Evolutionary conservation across 306 rosid genomes (phyloP).

Genomic region (Citrullus mucosospermus): DNA sequence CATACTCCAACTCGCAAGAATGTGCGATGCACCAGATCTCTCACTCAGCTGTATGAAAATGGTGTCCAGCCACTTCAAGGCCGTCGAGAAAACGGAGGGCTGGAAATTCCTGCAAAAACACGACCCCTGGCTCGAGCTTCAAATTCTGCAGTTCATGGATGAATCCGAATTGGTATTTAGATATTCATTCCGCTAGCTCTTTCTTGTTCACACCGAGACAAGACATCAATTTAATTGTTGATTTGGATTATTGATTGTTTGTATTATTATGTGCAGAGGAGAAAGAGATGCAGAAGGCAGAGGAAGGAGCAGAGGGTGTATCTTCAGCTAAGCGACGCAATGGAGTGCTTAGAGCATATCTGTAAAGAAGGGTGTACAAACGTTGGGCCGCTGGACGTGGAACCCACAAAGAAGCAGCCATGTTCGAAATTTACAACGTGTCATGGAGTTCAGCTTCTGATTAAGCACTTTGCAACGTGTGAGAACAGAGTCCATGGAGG

Average conservation of each 20-base stretch:
- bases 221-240: not conserved
- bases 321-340: slow-evolving; percentile 39
- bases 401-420: slow-evolving; percentile 23
- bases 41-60: slow-evolving; percentile 64
- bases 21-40: slow-evolving; percentile 94
- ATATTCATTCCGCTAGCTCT: not conserved
- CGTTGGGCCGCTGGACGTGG: slow-evolving; percentile 40
- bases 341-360: slow-evolving; percentile 44
- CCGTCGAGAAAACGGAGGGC: slow-evolving; percentile 64
- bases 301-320: slow-evolving; percentile 34
- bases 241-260: not conserved
- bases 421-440: slow-evolving; percentile 32
- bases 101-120: slow-evolving; percentile 73
- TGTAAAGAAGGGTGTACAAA: slow-evolving; percentile 45
- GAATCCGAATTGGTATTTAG: slow-evolving; percentile 50
- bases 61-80: slow-evolving; percentile 41
- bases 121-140: slow-evolving; percentile 79
- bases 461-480: slow-evolving; percentile 39
- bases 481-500: slow-evolving; percentile 33
- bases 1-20: slow-evolving; percentile 62
- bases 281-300: slow-evolving; percentile 24
- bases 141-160: slow-evolving; percentile 66
- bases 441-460: slow-evolving; percentile 38
- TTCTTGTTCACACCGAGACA: not conserved
- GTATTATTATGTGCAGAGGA: slow-evolving; percentile 17